Conservation (phyloP, 441 rosid genomes). For the Euphorbia schlechtendalii region DNA sequence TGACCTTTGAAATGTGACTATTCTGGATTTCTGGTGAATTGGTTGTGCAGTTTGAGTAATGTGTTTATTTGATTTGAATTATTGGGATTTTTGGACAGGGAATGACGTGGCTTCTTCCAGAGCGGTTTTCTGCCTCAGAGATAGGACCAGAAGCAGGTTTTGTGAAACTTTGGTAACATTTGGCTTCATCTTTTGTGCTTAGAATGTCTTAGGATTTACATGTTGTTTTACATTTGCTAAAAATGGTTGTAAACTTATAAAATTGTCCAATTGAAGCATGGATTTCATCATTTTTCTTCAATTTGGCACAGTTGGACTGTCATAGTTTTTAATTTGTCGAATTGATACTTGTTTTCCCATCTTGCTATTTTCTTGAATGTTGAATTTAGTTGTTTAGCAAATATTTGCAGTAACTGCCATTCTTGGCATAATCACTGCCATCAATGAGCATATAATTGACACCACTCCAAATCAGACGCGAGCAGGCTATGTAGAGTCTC, state of each 20-base stretch:
- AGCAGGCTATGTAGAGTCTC: slow-evolving; percentile 30
- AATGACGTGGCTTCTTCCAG: slow-evolving; percentile 95
- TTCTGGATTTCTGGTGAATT: slow-evolving; percentile 8
- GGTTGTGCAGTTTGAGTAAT: not conserved
- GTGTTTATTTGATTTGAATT: slow-evolving; percentile 13
- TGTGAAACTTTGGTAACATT: slow-evolving; percentile 87
- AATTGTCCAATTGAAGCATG: slow-evolving; percentile 3
- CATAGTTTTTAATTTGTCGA: too few relatives aligned
- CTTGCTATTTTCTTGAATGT: slow-evolving; percentile 3
- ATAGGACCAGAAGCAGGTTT: slow-evolving; percentile 99
- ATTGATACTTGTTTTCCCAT: too few relatives aligned
- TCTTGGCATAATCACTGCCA: slow-evolving; percentile 73
- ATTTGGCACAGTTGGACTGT: not conserved
- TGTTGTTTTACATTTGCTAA: not conserved
- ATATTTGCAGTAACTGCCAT: slow-evolving; percentile 71
- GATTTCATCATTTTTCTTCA: not conserved
- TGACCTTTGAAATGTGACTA: not conserved
- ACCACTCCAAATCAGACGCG: slow-evolving; percentile 44
- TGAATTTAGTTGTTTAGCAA: slow-evolving; percentile 22
- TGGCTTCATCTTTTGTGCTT: slow-evolving; percentile 42
- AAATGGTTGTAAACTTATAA: not conserved
- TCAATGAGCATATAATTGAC: slow-evolving; percentile 78
- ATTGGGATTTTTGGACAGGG: slow-evolving; percentile 45
- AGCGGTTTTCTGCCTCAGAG: slow-evolving; percentile 84
- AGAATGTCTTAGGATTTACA: slow-evolving; percentile 15